Conservation (phyloP, 495 filamentous ascomycete genomes). For the Aspergillus ostianus region DNA sequence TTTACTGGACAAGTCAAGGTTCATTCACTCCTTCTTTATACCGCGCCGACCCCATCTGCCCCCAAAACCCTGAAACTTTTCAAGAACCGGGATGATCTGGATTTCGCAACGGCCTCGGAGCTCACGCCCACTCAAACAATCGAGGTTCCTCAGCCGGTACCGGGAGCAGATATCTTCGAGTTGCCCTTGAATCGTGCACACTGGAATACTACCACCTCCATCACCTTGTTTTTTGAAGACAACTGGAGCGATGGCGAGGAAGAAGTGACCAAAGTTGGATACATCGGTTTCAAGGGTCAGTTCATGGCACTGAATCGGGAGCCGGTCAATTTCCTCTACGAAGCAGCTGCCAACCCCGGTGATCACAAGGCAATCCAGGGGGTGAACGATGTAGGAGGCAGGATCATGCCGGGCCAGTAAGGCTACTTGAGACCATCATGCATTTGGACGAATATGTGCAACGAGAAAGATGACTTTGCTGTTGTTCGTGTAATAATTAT, state of each 20-base stretch:
- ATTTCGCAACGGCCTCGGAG: slow-evolving; percentile 74
- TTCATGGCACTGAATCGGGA: slow-evolving; percentile 83
- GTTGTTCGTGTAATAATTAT: background rate
- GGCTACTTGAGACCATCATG: background rate
- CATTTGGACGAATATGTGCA: background rate
- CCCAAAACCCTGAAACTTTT: slow-evolving; percentile 81
- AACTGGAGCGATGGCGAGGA: slow-evolving; percentile 64
- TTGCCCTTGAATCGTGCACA: slow-evolving; percentile 77
- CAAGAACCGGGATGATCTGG: slow-evolving; percentile 80
- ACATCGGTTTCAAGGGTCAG: slow-evolving; percentile 90
- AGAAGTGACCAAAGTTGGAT: slow-evolving; percentile 74
- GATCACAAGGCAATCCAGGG: slow-evolving; percentile 68
- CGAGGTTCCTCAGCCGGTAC: slow-evolving; percentile 67
- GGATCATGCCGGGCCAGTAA: slow-evolving; percentile 43
- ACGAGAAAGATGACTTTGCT: background rate
- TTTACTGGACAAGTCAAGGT: slow-evolving; percentile 93
- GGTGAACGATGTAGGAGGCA: slow-evolving; percentile 38
- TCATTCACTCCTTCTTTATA: slow-evolving; percentile 81
- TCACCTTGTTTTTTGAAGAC: slow-evolving; percentile 79
- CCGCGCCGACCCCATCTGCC: slow-evolving; percentile 65
- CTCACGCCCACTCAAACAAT: slow-evolving; percentile 71
- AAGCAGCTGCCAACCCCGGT: slow-evolving; percentile 85
- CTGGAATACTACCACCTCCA: slow-evolving; percentile 76
- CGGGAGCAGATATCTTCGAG: slow-evolving; percentile 72
- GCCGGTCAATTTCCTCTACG: slow-evolving; percentile 82